Evolutionary conservation across 305 asterid genomes (phyloP), one percentile per base, ranked within the genome.

Genomic region (Fraxinus greggii): DNA sequence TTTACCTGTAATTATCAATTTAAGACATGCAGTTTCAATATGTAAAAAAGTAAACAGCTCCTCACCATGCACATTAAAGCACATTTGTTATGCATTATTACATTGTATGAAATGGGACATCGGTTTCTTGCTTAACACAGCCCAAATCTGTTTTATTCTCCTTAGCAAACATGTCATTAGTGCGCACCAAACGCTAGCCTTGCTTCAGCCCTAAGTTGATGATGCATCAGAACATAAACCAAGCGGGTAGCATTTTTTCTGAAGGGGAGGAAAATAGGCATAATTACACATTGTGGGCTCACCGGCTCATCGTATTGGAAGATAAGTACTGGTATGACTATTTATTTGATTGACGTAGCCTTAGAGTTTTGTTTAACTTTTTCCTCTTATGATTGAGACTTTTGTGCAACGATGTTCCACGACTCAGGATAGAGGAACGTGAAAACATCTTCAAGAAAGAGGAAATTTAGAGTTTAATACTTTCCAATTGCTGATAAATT

Each of bases 1-100:
- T 84, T 91, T 94, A 38, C 92, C 99, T 95, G 85, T 56, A 85
- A 81, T 77, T 38, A 42, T 56, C 32, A 84, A 38, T 24, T 79
- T 2, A 1, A 31, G 70, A 36, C 1, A 32, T 29, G 3, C 17
- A 63, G 77, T 8, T 45, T 78, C 74, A 1, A 13, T 24, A 7
- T 61, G 17, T 61, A 1, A 59, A 23, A 61, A 61, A 7, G 72
- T 61, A 61, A 63, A 63, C 17, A 24, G 72, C 24, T 48, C 15
- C 63, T 19, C 51, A 67, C 36, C 74, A 67, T 17, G 21, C 74
- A 24, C n/a, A 63, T 63, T 24, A 63, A n/a, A 10, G 61, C 61
- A 51, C 26, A 7, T 56, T 56, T 56, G 65, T 19, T 21, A 59
- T 19, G 21, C 28, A 59, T 7, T 59, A 21, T 59, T 7, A 1